Evolutionary conservation across 2,329 filamentous ascomycete species (phyloP).

Genomic region (Phyllosticta paracitricarpa): DNA sequence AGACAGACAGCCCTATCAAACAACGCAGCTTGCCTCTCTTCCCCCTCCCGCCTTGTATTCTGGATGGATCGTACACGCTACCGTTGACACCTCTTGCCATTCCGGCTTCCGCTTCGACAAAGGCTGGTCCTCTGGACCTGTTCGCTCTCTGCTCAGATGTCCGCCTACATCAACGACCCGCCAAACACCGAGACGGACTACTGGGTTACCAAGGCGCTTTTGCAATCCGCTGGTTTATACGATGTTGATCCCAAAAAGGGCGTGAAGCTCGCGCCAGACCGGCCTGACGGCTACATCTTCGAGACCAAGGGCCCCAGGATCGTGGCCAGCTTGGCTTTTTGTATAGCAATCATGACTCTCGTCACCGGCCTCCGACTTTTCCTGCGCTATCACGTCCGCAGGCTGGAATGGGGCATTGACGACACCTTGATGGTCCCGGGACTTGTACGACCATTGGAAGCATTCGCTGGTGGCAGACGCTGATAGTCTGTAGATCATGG

Average conservation of each 20-base stretch:
- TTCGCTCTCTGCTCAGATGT: neutral
- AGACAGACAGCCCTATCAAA: neutral
- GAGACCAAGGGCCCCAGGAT: slow-evolving; percentile 19
- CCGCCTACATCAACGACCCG: slow-evolving; percentile 15
- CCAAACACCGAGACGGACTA: slow-evolving; percentile 21
- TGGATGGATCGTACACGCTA: neutral
- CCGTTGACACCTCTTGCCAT: neutral
- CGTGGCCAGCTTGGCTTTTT: slow-evolving; percentile 20
- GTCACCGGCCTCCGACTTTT: slow-evolving; percentile 21
- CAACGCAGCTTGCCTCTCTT: neutral
- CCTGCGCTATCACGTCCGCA: slow-evolving; percentile 17
- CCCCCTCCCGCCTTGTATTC: neutral
- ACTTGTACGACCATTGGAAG: slow-evolving; percentile 14
- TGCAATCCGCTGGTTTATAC: slow-evolving; percentile 14
- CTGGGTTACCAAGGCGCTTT: slow-evolving; percentile 19
- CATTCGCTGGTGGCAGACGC: neutral
- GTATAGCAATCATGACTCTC: slow-evolving; percentile 19
- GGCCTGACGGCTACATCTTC: slow-evolving; percentile 14
- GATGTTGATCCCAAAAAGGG: slow-evolving; percentile 15
- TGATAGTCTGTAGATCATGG: slow-evolving; percentile 11
- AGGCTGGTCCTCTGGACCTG: neutral
- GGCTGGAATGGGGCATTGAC: slow-evolving; percentile 24
- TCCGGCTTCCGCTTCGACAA: neutral
- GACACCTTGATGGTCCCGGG: slow-evolving; percentile 26
- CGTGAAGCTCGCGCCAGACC: slow-evolving; percentile 1